A percentile compares a stretch with the other conserved stretches of the same genome.
phyloP scores from a whole-genome alignment of 176 grass and related monocot genomes.

The Zoysia japonica region DNA sequence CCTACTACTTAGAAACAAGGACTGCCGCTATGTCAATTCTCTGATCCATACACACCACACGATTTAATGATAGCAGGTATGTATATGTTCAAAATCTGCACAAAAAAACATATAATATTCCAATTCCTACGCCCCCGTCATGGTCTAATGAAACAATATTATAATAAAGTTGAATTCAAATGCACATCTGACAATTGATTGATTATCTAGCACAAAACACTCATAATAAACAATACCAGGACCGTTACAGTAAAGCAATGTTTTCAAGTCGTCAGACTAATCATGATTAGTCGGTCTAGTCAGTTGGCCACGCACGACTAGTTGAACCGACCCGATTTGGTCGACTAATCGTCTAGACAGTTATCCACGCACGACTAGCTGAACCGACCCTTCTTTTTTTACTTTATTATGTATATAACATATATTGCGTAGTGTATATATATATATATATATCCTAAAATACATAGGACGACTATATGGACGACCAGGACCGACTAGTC shows the following conservation, averaged over 20 bases:
- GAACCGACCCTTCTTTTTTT: too few relatives aligned
- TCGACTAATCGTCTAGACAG: too few relatives aligned
- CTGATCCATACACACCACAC: background rate
- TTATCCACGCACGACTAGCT: too few relatives aligned
- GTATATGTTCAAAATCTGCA: background rate
- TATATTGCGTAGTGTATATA: too few relatives aligned
- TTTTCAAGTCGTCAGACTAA: too few relatives aligned
- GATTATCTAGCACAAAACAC: background rate
- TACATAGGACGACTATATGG: too few relatives aligned
- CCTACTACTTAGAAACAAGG: background rate
- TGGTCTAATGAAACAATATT: background rate
- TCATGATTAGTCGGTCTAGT: too few relatives aligned
- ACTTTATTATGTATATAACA: too few relatives aligned
- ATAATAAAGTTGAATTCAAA: background rate
- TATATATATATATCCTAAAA: too few relatives aligned
- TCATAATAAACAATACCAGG: background rate
- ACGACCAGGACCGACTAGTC: too few relatives aligned
- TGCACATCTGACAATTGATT: background rate
- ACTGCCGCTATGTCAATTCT: background rate
- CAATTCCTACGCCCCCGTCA: background rate
- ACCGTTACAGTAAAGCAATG: background rate
- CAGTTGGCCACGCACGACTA: too few relatives aligned
- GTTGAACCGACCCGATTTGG: too few relatives aligned
- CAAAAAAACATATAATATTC: background rate
- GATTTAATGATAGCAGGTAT: background rate